These are phyloP conservation scores for Epichloe scottii DNA, from an alignment of 2,329 filamentous ascomycete species.

Conservation along the genomic window DNA sequence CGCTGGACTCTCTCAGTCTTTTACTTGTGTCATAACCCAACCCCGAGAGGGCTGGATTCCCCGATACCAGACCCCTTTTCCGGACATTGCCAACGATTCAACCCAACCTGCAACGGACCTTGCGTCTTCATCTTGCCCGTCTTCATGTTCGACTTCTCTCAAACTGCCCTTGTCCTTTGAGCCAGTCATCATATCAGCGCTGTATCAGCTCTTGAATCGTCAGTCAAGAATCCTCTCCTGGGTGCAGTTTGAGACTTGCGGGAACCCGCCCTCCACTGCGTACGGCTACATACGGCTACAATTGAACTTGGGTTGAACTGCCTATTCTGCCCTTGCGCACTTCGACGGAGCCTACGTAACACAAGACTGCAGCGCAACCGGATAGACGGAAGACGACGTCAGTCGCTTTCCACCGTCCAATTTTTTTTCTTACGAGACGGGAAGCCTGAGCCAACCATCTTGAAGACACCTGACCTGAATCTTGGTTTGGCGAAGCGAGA, in stretches of 20 bases:
- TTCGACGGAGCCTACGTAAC: slow-evolving; percentile 6
- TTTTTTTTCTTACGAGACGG: slow-evolving; percentile 4
- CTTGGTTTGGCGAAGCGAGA: slow-evolving; percentile 8
- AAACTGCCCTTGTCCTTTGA: background rate
- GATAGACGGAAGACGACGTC: slow-evolving; percentile 10
- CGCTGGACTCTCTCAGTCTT: no score
- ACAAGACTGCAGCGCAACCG: slow-evolving; percentile 13
- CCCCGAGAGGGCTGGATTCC: background rate
- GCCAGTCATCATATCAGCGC: background rate
- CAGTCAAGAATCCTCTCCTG: background rate
- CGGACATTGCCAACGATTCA: background rate
- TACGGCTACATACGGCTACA: background rate
- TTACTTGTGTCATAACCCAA: no score
- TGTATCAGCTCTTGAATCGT: no score
- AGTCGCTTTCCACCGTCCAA: slow-evolving; percentile 8
- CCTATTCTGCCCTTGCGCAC: background rate
- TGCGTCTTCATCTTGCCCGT: background rate
- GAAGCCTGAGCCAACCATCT: slow-evolving; percentile 5
- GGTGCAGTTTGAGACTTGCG: background rate
- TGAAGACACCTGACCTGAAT: background rate
- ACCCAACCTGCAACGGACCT: background rate
- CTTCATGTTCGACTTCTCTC: background rate
- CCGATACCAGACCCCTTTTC: background rate
- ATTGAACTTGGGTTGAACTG: background rate
- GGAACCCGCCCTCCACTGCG: background rate